phyloP scores from a whole-genome alignment of 805 yeast species.

The Schizosaccharomyces lindneri region DNA sequence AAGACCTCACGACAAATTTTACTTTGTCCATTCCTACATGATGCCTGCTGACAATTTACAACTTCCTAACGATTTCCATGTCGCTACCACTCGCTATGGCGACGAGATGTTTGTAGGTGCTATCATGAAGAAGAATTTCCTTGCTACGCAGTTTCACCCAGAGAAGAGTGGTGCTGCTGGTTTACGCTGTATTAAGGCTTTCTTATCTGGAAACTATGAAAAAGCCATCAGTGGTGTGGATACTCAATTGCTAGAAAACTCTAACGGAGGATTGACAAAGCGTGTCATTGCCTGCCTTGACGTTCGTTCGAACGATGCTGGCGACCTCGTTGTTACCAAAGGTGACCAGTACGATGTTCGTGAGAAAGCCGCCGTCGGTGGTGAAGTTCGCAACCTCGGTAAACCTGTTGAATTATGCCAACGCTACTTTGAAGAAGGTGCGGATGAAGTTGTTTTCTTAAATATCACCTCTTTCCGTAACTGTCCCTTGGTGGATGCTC shows the following conservation, averaged over 20 bases:
- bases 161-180: conserved; percentile 92
- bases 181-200: conserved; percentile 44
- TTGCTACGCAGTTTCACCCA: conserved; percentile 97
- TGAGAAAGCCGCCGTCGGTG: conserved; percentile 28
- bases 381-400: conserved; percentile 71
- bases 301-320: conserved; percentile 82
- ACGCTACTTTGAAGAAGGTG: conserved; percentile 77
- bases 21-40: conserved; percentile 89
- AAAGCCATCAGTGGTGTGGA: neutral
- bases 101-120: conserved; percentile 67
- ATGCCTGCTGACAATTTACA: conserved; percentile 22
- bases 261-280: conserved; percentile 40
- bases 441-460: conserved; percentile 86
- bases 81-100: conserved; percentile 52
- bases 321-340: conserved; percentile 91
- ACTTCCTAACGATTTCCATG: conserved; percentile 35
- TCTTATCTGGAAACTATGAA: conserved; percentile 24
- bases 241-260: neutral
- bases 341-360: conserved; percentile 97
- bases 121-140: conserved; percentile 43
- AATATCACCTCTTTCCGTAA: conserved; percentile 90
- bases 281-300: conserved; percentile 91
- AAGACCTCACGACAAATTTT: conserved; percentile 45
- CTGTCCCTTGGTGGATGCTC: conserved; percentile 77
- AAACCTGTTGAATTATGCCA: conserved; percentile 90